Conservation (phyloP, 768 basidiomycete species). For the Paxillus involutus region DNA sequence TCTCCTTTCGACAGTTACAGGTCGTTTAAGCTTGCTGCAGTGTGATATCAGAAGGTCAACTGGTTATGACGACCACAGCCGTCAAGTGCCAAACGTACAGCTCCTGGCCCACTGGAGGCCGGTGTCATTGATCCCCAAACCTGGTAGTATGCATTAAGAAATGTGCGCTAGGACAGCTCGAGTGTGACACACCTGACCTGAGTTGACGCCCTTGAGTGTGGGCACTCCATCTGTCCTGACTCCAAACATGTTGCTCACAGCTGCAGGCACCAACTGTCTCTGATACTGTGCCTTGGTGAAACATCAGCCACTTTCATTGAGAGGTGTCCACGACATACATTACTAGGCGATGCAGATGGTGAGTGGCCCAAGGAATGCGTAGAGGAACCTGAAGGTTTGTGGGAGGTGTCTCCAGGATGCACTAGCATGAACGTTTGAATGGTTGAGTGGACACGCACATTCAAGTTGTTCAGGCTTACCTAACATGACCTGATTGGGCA, state of each 20-base stretch:
- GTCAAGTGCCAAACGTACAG: too few species aligned
- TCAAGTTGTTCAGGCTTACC: too few species aligned
- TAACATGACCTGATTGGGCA: too few species aligned
- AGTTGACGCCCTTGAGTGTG: slow-evolving; percentile 51
- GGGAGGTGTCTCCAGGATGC: slow-evolving; percentile 45
- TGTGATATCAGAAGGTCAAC: too few species aligned
- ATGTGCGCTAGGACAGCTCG: slow-evolving; percentile 7
- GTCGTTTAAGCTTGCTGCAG: slow-evolving; percentile 52
- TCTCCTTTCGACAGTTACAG: slow-evolving; percentile 45
- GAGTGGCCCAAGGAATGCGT: slow-evolving; percentile 61
- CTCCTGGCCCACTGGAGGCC: too few species aligned
- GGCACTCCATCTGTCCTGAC: slow-evolving; percentile 48
- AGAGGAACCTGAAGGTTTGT: slow-evolving; percentile 72
- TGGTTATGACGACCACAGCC: too few species aligned
- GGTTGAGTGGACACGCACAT: too few species aligned
- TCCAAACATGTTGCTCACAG: slow-evolving; percentile 50
- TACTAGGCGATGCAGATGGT: slow-evolving; percentile 57
- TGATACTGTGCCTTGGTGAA: slow-evolving; percentile 38
- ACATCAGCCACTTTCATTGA: slow-evolving; percentile 4
- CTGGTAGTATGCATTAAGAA: slow-evolving; percentile 23
- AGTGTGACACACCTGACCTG: slow-evolving; percentile 54
- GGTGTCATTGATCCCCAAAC: too few species aligned
- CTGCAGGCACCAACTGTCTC: slow-evolving; percentile 44
- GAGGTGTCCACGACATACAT: slow-evolving; percentile 41
- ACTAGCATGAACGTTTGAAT: slow-evolving; percentile 1